Evolutionary conservation across 192 early-diverging fungal genomes (phyloP).

Genomic region (Helicostylum pulchrum): DNA sequence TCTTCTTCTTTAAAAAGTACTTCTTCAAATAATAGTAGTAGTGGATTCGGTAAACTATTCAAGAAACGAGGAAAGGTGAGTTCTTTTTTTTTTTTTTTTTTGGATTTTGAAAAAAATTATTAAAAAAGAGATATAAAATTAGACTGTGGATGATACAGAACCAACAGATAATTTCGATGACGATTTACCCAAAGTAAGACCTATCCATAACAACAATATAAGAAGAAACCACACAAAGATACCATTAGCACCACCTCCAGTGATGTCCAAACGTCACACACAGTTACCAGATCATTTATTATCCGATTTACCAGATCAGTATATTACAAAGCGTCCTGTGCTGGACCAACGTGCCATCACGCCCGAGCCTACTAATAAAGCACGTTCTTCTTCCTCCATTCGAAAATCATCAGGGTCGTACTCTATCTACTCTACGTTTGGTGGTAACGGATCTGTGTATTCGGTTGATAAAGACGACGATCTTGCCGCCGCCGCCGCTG

Average conservation of each 20-base stretch:
- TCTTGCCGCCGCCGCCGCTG: too few species aligned
- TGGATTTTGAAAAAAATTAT: too few species aligned
- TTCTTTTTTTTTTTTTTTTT: neutral
- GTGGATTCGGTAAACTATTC: slow-evolving; percentile 21
- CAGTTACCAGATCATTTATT: slow-evolving; percentile 2
- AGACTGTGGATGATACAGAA: neutral
- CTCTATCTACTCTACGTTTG: slow-evolving; percentile 23
- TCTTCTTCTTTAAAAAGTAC: too few species aligned
- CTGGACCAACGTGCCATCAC: too few species aligned
- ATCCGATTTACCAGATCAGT: neutral
- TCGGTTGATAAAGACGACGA: slow-evolving; percentile 6
- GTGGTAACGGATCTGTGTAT: neutral
- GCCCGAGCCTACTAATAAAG: neutral
- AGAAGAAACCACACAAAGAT: slow-evolving; percentile 2
- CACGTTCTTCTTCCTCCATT: neutral
- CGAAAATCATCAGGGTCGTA: slow-evolving; percentile 18
- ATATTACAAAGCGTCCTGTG: neutral
- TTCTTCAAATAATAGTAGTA: neutral
- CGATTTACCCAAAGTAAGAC: slow-evolving; percentile 14
- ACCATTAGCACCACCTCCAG: slow-evolving; percentile 21
- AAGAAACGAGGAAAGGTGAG: slow-evolving; percentile 21
- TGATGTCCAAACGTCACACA: neutral
- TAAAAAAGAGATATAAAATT: too few species aligned
- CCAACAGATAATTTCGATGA: slow-evolving; percentile 7
- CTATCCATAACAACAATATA: neutral